These are phyloP conservation scores for Gelatoporia subvermispora DNA, from an alignment of 768 basidiomycete genomes.

Conservation along the genomic window DNA sequence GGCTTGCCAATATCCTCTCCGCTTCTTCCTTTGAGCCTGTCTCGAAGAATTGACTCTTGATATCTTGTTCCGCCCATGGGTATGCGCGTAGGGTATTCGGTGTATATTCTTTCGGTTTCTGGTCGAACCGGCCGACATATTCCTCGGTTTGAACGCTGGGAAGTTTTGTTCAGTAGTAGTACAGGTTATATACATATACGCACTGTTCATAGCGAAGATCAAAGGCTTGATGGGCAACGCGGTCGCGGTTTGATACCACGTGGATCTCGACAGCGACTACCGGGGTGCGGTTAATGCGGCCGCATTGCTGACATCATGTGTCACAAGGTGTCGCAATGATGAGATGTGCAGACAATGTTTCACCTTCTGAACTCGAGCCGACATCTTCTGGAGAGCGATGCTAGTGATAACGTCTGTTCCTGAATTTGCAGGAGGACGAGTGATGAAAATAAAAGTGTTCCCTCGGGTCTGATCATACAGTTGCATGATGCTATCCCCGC, in stretches of 20 bases:
- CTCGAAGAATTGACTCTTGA: conserved; percentile 27
- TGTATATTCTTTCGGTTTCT: conserved; percentile 13
- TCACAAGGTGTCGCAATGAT: neutral
- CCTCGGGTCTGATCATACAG: conserved; percentile 48
- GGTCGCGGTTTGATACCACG: conserved; percentile 65
- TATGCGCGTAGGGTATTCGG: conserved; percentile 12
- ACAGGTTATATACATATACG: conserved; percentile 19
- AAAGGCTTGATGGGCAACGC: conserved; percentile 60
- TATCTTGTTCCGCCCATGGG: conserved; percentile 27
- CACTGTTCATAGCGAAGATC: conserved; percentile 67
- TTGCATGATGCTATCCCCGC: conserved; percentile 51
- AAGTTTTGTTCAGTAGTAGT: conserved; percentile 27
- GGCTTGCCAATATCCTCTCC: neutral
- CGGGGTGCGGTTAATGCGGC: conserved; percentile 47
- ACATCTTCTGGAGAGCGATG: conserved; percentile 61
- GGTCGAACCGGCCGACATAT: conserved; percentile 18
- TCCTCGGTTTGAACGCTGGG: conserved; percentile 26
- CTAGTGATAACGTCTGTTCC: conserved; percentile 48
- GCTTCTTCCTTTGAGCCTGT: conserved; percentile 4
- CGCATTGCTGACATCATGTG: conserved; percentile 45
- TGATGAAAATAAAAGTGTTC: conserved; percentile 58
- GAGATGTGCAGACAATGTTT: neutral
- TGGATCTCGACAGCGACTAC: conserved; percentile 56
- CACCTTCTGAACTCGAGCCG: conserved; percentile 44
- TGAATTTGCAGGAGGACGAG: conserved; percentile 40